Percentiles rank a stretch among this genome's conserved stretches.
Conservation (phyloP, 2,329 filamentous ascomycete genomes). For the Thermomyces lanuginosus region DNA sequence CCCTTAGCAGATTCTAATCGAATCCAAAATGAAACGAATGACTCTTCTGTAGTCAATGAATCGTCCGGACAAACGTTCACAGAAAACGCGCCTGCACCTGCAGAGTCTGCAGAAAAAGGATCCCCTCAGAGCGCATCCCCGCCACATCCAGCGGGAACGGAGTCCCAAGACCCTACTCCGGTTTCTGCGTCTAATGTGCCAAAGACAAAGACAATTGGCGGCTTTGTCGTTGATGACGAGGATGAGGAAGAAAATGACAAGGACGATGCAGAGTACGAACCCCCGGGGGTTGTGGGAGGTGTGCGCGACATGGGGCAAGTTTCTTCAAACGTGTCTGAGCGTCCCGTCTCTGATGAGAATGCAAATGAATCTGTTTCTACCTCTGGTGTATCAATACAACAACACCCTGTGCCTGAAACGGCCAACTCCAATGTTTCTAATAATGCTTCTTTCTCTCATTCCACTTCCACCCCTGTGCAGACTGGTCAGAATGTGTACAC, state of each 20-base stretch:
- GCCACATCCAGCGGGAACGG: slow-evolving; percentile 17
- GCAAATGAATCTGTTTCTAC: slow-evolving; percentile 38
- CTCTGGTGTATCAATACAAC: slow-evolving; percentile 46
- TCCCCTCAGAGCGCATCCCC: slow-evolving; percentile 12
- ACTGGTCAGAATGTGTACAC: slow-evolving; percentile 23
- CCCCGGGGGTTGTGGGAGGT: slow-evolving; percentile 32
- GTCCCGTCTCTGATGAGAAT: slow-evolving; percentile 37
- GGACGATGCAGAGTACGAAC: slow-evolving; percentile 37
- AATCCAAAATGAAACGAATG: slow-evolving; percentile 11
- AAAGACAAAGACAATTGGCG: slow-evolving; percentile 40
- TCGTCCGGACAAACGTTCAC: too few relatives aligned
- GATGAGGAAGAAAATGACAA: slow-evolving; percentile 39
- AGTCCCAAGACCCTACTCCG: slow-evolving; percentile 20
- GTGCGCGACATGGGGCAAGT: slow-evolving; percentile 33
- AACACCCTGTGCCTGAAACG: slow-evolving; percentile 39
- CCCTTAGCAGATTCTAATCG: slow-evolving; percentile 16
- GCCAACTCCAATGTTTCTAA: slow-evolving; percentile 30
- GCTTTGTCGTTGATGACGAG: slow-evolving; percentile 48
- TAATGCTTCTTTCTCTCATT: slow-evolving; percentile 30
- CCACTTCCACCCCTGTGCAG: slow-evolving; percentile 30
- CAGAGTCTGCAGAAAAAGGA: slow-evolving; percentile 3
- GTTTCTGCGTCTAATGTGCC: slow-evolving; percentile 16
- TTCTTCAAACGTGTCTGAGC: slow-evolving; percentile 35
- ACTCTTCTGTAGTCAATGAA: slow-evolving; percentile 12
- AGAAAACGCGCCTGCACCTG: slow-evolving; percentile 2